Conservation (phyloP, 768 basidiomycete species). For the Lactifluus subvellereus region DNA sequence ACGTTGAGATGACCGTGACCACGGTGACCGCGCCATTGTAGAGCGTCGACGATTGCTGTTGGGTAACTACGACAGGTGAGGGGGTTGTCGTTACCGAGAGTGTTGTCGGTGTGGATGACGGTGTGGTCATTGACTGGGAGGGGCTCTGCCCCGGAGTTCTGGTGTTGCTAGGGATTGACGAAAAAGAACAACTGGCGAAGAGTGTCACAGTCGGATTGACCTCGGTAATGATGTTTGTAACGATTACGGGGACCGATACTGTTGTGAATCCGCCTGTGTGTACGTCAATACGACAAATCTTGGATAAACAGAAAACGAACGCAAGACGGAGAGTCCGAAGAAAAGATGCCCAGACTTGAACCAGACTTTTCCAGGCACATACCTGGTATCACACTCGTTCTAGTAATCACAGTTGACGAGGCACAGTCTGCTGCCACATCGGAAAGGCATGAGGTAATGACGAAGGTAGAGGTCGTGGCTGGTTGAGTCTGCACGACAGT, state of each 20-base stretch:
- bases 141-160: background rate
- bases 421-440: background rate
- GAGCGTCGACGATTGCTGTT: slow-evolving; percentile 1
- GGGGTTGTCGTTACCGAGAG: slow-evolving; percentile 4
- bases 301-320: background rate
- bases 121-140: background rate
- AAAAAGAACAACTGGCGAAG: slow-evolving; percentile 16
- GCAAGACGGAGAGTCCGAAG: too few species aligned
- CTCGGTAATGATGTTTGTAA: slow-evolving; percentile 15
- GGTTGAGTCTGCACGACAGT: slow-evolving; percentile 12
- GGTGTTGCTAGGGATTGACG: background rate
- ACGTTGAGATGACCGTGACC: slow-evolving; percentile 1
- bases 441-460: slow-evolving; percentile 11
- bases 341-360: background rate
- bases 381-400: slow-evolving; percentile 11
- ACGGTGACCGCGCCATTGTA: background rate
- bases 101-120: background rate
- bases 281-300: background rate
- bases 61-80: slow-evolving; percentile 4
- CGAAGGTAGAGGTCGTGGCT: slow-evolving; percentile 3
- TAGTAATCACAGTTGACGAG: background rate
- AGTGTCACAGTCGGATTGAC: slow-evolving; percentile 18
- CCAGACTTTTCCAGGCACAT: background rate
- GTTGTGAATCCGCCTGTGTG: slow-evolving; percentile 18
- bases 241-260: slow-evolving; percentile 10